phyloP scores from a whole-genome alignment of 345 rosid species.

The Angophora floribunda region DNA sequence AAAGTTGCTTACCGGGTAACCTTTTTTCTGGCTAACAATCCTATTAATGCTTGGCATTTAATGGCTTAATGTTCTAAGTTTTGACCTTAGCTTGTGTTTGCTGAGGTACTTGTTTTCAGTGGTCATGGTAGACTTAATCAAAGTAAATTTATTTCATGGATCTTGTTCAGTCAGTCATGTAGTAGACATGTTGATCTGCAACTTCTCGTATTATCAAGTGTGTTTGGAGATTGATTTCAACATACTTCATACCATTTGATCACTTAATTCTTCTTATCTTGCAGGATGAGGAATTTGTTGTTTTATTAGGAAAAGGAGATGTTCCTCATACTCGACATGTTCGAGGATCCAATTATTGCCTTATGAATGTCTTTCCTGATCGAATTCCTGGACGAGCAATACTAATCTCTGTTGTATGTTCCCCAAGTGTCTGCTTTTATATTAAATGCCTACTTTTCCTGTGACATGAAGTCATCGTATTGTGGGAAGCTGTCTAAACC shows the following conservation, averaged over 20 bases:
- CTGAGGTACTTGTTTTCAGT: not conserved
- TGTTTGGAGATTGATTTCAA: not conserved
- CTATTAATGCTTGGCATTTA: not conserved
- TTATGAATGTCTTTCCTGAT: conserved; percentile 81
- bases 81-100: not conserved
- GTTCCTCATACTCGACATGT: conserved; percentile 79
- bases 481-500: not conserved
- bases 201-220: not conserved
- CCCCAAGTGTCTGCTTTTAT: not conserved
- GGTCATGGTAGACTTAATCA: not conserved
- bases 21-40: not conserved
- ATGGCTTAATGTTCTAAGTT: not conserved
- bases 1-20: conserved; percentile 50
- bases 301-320: conserved; percentile 60
- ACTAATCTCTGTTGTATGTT: conserved; percentile 80
- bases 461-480: not conserved
- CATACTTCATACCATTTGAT: not conserved
- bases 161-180: not conserved
- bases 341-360: conserved; percentile 90
- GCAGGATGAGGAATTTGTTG: conserved; percentile 84
- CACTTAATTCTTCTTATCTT: not conserved
- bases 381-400: conserved; percentile 81
- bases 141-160: not conserved
- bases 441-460: not conserved
- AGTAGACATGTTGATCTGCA: not conserved